Conservation (phyloP, 129 eudicot genomes). For the Erigeron canadensis region DNA sequence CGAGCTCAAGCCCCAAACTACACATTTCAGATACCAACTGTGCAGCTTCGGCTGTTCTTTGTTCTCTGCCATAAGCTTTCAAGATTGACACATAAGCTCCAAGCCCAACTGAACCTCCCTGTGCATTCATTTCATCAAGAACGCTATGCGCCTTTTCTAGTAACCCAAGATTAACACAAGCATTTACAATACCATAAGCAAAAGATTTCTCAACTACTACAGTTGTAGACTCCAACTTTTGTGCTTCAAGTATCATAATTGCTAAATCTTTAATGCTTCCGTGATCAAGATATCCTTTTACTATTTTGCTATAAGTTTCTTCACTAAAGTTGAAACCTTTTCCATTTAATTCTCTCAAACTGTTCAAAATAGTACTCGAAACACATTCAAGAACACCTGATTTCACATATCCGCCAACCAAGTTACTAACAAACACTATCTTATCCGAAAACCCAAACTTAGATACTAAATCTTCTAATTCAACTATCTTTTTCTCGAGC, state of each 20-base stretch:
- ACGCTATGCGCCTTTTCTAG: conserved; percentile 73
- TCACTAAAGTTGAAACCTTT: conserved; percentile 37
- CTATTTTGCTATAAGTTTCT: conserved; percentile 50
- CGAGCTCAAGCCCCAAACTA: conserved; percentile 65
- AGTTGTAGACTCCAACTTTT: conserved; percentile 49
- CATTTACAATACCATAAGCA: conserved; percentile 70
- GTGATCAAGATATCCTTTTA: conserved; percentile 53
- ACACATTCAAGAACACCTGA: conserved; percentile 50
- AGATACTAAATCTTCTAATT: conserved; percentile 49
- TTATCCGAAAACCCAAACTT: conserved; percentile 54
- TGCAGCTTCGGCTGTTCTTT: conserved; percentile 88
- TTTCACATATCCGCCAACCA: conserved; percentile 68
- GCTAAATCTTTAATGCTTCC: conserved; percentile 64
- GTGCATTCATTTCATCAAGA: conserved; percentile 87
- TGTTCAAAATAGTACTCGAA: conserved; percentile 43
- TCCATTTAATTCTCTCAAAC: conserved; percentile 42
- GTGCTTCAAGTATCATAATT: conserved; percentile 65
- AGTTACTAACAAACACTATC: conserved; percentile 40
- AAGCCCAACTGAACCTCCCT: conserved; percentile 65
- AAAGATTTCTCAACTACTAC: conserved; percentile 50
- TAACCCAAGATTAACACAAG: conserved; percentile 69
- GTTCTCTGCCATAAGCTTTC: conserved; percentile 77
- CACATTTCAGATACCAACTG: conserved; percentile 76
- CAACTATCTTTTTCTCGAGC: conserved; percentile 55
- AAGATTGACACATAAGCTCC: conserved; percentile 85